Evolutionary conservation across 176 grass and related monocot species (phyloP).

Genomic region (Tuctoria greenei): DNA sequence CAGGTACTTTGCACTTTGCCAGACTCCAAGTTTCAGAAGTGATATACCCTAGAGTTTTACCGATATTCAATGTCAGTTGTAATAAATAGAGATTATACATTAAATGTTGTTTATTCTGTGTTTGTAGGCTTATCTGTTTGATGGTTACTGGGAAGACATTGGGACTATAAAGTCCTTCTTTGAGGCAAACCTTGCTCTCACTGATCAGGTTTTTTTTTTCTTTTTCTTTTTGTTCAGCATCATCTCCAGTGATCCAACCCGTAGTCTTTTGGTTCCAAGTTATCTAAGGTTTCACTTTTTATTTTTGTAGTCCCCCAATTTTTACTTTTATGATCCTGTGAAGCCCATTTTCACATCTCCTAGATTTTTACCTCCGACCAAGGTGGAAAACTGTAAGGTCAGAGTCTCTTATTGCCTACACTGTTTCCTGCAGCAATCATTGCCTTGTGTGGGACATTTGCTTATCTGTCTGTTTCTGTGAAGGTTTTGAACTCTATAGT

Average conservation of each 20-base stretch:
- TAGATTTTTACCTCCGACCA: constrained; percentile 75
- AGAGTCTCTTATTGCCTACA: neutral
- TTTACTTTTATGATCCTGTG: constrained; percentile 75
- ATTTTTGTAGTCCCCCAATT: constrained; percentile 57
- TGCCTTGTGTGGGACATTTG: constrained; percentile 4
- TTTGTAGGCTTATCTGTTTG: constrained; percentile 65
- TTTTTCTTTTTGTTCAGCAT: constrained; percentile 3
- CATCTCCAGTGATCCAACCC: neutral
- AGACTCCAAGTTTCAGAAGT: neutral
- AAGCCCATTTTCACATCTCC: constrained; percentile 77
- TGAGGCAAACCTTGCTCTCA: constrained; percentile 80
- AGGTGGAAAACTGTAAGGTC: constrained; percentile 75
- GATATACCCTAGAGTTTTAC: neutral
- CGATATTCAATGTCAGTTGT: neutral
- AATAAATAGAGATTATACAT: neutral
- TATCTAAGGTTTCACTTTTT: constrained; percentile 11
- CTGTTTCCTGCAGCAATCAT: neutral
- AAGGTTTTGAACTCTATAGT: constrained; percentile 77
- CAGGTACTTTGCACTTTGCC: constrained; percentile 41
- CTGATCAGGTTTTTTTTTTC: constrained; percentile 59
- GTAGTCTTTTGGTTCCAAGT: constrained; percentile 8
- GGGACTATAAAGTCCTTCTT: constrained; percentile 89
- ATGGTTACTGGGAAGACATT: constrained; percentile 87
- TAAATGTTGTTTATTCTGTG: neutral
- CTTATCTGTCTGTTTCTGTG: constrained; percentile 25